phyloP scores from a whole-genome alignment of 441 rosid species.

The Populus trichocarpa region DNA sequence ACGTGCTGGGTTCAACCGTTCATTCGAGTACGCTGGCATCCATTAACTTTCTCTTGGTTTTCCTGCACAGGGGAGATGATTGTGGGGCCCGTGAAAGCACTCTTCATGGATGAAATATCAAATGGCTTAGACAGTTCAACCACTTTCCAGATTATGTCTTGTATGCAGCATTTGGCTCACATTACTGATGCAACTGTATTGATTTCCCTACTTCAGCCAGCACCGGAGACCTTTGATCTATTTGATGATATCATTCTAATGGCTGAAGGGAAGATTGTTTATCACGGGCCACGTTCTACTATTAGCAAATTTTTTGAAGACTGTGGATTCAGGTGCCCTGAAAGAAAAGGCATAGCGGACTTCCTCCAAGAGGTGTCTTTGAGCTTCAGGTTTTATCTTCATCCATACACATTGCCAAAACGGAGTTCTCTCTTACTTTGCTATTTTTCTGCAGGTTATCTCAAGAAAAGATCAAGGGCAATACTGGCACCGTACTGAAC shows the following conservation, averaged over 20 bases:
- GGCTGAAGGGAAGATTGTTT: conserved; percentile 41
- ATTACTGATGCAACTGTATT: conserved; percentile 34
- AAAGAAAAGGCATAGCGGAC: conserved; percentile 42
- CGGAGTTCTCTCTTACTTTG: background rate
- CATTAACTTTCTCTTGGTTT: background rate
- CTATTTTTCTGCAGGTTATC: conserved; percentile 32
- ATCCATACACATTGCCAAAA: background rate
- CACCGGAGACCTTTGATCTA: conserved; percentile 38
- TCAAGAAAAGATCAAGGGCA: conserved; percentile 57
- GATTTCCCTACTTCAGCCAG: conserved; percentile 46
- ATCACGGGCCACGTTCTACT: conserved; percentile 33
- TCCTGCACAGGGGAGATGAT: conserved; percentile 35
- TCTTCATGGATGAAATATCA: conserved; percentile 48
- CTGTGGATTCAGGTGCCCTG: conserved; percentile 38
- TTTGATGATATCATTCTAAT: conserved; percentile 39
- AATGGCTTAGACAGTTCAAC: conserved; percentile 45
- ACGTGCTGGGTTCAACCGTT: background rate
- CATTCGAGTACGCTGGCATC: background rate
- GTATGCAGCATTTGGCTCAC: conserved; percentile 36
- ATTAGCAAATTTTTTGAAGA: conserved; percentile 33
- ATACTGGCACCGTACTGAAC: conserved; percentile 32
- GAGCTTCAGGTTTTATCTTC: background rate
- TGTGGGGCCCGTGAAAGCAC: conserved; percentile 37
- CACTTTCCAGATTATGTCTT: conserved; percentile 37
- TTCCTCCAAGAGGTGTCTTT: conserved; percentile 35